phyloP scores from a whole-genome alignment of 768 basidiomycete species.

The Lactarius hatsudake region DNA sequence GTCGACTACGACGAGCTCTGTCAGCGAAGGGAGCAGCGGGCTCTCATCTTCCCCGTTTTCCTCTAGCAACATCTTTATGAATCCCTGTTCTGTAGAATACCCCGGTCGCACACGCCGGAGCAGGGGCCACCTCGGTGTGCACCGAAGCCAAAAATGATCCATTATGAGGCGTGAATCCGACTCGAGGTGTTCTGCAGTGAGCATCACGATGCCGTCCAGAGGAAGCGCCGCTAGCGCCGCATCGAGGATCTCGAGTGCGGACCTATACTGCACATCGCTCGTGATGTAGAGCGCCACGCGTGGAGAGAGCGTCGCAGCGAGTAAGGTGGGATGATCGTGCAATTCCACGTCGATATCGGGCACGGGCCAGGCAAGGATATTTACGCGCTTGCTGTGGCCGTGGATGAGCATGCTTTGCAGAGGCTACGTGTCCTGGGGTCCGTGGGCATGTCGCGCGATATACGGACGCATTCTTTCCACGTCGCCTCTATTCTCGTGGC shows the following conservation, averaged over 20 bases:
- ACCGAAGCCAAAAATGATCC: neutral
- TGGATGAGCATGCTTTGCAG: neutral
- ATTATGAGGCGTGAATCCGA: no score
- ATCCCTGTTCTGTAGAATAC: neutral
- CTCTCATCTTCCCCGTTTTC: neutral
- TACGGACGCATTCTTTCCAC: neutral
- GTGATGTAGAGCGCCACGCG: neutral
- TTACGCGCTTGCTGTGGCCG: accelerated
- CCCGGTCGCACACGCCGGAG: neutral
- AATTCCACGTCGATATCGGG: neutral
- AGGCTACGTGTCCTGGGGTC: neutral
- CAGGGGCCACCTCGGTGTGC: neutral
- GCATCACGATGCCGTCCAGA: neutral
- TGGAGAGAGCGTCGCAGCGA: neutral
- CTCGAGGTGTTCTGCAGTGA: neutral
- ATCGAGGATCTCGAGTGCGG: no score
- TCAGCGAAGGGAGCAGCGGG: neutral
- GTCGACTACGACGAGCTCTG: neutral
- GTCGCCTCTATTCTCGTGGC: neutral
- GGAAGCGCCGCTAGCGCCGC: neutral
- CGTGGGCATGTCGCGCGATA: neutral
- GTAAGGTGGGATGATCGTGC: neutral
- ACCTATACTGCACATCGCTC: no score
- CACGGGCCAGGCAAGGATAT: neutral
- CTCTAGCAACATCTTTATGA: neutral